Evolutionary conservation across 176 grass and related monocot species (phyloP), one percentile per base, ranked within the genome.

Genomic region (Oryza australiensis): DNA sequence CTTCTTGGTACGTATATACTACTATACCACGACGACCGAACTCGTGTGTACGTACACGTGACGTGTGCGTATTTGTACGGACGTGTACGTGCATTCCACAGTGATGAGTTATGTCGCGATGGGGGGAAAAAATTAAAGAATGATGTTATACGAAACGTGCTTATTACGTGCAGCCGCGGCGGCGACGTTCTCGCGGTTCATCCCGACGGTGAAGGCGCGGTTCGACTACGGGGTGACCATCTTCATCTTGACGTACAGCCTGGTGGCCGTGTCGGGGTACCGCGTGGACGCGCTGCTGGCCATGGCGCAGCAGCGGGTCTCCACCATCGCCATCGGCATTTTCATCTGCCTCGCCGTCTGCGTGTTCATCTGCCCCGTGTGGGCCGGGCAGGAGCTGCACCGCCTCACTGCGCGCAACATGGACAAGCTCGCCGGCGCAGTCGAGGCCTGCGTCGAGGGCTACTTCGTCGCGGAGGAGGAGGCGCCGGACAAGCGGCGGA

Each of bases 181-280:
- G 1, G 93, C 93, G 26, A 94, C 89, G 11, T 94, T 94, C 84
- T 90, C 93, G 24, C 68, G 93, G 53, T 94, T 94, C 79, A 79
- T 94, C 14, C 93, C 93, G 22, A 88, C 57, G 30, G 80, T 94
- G 66, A 94, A 94, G 76, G 73, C 87, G 11, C 87, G 89, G 23
- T 94, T 90, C 49, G 93, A 94, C 73, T 94, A 94, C 7, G 93
- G 93, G 16, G 73, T 92, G 28, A 94, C 87, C 24, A 92, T 94
- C 73, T 94, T 94, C 78, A 94, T 94, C 77, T 87, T 94, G 42
- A 94, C 93, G 37, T 94, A 83, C 81, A 92, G 90, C 82, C 64
- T 94, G 70, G 90, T 94, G 11, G 87, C 87, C 0, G 89, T 94
- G 70, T 94, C 90, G 1, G 89, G 93, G 10, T 94, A 94, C 69